Evolutionary conservation across 768 basidiomycete genomes (phyloP).

Genomic region (Daedalea quercina): DNA sequence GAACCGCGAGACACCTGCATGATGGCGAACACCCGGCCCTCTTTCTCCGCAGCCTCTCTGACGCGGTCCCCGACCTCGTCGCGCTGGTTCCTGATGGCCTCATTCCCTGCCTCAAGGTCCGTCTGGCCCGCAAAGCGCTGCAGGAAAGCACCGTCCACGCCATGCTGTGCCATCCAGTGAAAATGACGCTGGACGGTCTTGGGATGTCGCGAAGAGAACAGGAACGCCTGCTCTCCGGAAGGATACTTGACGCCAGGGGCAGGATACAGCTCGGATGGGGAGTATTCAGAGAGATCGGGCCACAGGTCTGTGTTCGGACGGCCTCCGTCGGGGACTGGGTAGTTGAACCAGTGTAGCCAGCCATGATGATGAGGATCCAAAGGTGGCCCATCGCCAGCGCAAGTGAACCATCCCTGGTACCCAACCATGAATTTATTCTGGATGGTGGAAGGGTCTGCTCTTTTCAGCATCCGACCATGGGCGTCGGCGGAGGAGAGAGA

Average conservation of each 20-base stretch:
- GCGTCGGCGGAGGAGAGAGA: conserved; percentile 3
- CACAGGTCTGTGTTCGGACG: conserved; percentile 70
- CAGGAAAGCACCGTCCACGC: conserved; percentile 75
- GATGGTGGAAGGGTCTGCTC: conserved; percentile 66
- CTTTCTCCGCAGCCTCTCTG: conserved; percentile 68
- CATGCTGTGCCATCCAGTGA: conserved; percentile 79
- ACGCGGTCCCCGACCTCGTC: conserved; percentile 74
- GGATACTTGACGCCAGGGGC: conserved; percentile 58
- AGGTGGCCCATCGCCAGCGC: conserved; percentile 23
- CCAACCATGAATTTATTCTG: conserved; percentile 82
- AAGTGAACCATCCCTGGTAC: conserved; percentile 79
- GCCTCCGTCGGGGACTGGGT: conserved; percentile 64
- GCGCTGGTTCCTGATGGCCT: conserved; percentile 54
- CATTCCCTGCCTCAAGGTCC: conserved; percentile 45
- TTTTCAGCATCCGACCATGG: conserved; percentile 19
- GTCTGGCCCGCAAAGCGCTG: conserved; percentile 72
- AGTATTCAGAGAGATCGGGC: conserved; percentile 72
- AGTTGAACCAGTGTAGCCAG: conserved; percentile 81
- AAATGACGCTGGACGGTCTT: conserved; percentile 73
- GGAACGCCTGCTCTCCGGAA: conserved; percentile 51
- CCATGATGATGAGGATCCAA: conserved; percentile 72
- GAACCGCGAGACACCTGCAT: conserved; percentile 46
- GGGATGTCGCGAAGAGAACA: conserved; percentile 76
- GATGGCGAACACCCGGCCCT: conserved; percentile 77
- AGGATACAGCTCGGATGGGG: conserved; percentile 61